These are phyloP conservation scores for Edaphochlamys debaryana DNA, from an alignment of 139 green algal genomes.

Conservation along the genomic window DNA sequence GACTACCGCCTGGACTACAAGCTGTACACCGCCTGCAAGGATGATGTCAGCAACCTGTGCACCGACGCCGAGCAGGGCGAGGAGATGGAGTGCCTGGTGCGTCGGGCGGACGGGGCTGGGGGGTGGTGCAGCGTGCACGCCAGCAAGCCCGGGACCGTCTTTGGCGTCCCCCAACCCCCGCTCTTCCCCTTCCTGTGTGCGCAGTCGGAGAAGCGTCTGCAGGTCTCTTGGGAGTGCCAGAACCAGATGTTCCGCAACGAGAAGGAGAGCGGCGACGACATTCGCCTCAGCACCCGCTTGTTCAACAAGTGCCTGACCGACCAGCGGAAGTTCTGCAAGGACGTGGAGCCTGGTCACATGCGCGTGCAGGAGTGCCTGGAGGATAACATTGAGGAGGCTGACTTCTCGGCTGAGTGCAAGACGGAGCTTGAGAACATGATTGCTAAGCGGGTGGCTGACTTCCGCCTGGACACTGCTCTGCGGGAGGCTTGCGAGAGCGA, in stretches of 20 bases:
- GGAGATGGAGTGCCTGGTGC: slow-evolving; percentile 79
- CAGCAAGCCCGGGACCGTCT: too few relatives aligned
- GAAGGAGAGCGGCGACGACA: slow-evolving; percentile 80
- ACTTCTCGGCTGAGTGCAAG: slow-evolving; percentile 75
- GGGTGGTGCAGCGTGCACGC: too few relatives aligned
- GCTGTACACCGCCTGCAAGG: slow-evolving; percentile 65
- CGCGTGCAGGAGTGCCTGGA: slow-evolving; percentile 81
- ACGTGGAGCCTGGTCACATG: slow-evolving; percentile 72
- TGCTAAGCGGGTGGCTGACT: slow-evolving; percentile 64
- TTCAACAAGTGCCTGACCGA: slow-evolving; percentile 79
- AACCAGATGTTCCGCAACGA: slow-evolving; percentile 82
- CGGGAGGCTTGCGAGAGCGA: slow-evolving; percentile 61
- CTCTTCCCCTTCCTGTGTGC: neutral
- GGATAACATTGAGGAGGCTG: slow-evolving; percentile 66
- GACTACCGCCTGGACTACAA: slow-evolving; percentile 76
- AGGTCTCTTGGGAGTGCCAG: slow-evolving; percentile 78
- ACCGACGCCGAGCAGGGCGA: slow-evolving; percentile 66
- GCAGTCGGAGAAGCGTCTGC: slow-evolving; percentile 58
- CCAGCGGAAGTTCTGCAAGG: slow-evolving; percentile 78
- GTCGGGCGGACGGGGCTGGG: neutral
- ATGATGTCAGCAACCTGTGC: slow-evolving; percentile 65
- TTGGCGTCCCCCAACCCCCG: too few relatives aligned
- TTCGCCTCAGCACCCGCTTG: slow-evolving; percentile 76
- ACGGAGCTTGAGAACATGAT: slow-evolving; percentile 74
- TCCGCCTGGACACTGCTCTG: slow-evolving; percentile 72